These are phyloP conservation scores for Lipomyces spencermartinsiae DNA, from an alignment of 805 yeast species.

Conservation along the genomic window DNA sequence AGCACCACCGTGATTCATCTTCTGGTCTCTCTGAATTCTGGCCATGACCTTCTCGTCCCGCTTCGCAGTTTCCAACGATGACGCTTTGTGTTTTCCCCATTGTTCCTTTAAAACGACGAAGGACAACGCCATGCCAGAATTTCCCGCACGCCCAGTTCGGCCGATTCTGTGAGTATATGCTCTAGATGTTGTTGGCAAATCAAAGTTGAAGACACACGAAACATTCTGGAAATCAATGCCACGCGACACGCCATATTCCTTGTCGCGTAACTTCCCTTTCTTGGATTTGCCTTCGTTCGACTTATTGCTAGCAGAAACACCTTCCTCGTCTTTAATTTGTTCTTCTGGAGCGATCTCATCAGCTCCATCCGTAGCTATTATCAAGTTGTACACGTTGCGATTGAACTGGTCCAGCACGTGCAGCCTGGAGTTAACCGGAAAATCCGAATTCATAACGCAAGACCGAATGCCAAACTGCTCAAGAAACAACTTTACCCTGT, in stretches of 20 bases:
- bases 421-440: slow-evolving; percentile 89
- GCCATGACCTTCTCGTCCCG: slow-evolving; percentile 85
- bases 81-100: slow-evolving; percentile 86
- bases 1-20: slow-evolving; percentile 61
- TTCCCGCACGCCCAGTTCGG: slow-evolving; percentile 97
- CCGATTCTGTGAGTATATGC: slow-evolving; percentile 94
- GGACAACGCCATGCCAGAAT: slow-evolving; percentile 91
- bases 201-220: slow-evolving; percentile 95
- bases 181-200: slow-evolving; percentile 86
- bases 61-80: slow-evolving; percentile 71
- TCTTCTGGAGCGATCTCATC: slow-evolving; percentile 57
- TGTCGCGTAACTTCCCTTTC: slow-evolving; percentile 51
- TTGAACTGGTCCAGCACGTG: slow-evolving; percentile 96
- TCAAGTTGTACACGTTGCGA: slow-evolving; percentile 80
- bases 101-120: slow-evolving; percentile 85
- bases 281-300: slow-evolving; percentile 28
- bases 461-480: slow-evolving; percentile 94
- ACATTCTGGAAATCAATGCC: slow-evolving; percentile 97
- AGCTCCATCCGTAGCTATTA: slow-evolving; percentile 95
- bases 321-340: slow-evolving; percentile 33
- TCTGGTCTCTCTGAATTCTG: slow-evolving; percentile 78
- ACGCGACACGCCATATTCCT: slow-evolving; percentile 92
- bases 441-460: slow-evolving; percentile 87
- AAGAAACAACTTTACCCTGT: slow-evolving; percentile 83
- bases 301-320: slow-evolving; percentile 36